phyloP scores from a whole-genome alignment of 768 basidiomycete species.

The Gelatoporia subvermispora region DNA sequence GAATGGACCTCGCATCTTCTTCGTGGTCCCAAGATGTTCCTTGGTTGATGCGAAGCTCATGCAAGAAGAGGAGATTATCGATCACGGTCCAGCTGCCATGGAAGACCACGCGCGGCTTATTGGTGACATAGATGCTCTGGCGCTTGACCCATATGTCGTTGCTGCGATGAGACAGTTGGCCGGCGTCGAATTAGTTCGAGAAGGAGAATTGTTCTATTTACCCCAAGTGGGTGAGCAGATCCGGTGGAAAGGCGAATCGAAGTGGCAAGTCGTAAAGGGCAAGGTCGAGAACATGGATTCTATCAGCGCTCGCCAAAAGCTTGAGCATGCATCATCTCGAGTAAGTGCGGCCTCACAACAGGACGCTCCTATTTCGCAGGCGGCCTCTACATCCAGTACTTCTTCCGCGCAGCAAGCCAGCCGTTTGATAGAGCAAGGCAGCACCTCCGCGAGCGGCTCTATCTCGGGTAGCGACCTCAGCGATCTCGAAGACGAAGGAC shows the following conservation, averaged over 20 bases:
- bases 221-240: slow-evolving; percentile 42
- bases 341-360: background rate
- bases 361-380: slow-evolving; percentile 6
- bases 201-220: slow-evolving; percentile 62
- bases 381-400: slow-evolving; percentile 9
- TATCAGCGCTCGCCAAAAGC: slow-evolving; percentile 6
- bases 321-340: background rate
- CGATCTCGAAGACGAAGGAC: slow-evolving; percentile 10
- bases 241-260: slow-evolving; percentile 11
- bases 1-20: slow-evolving; percentile 47
- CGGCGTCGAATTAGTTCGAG: slow-evolving; percentile 58
- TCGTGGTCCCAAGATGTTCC: slow-evolving; percentile 68
- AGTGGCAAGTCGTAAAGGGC: background rate
- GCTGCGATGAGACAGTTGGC: slow-evolving; percentile 56
- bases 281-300: slow-evolving; percentile 4
- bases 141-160: slow-evolving; percentile 49
- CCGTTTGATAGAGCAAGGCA: slow-evolving; percentile 3
- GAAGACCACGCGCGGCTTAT: slow-evolving; percentile 43
- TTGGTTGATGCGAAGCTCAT: slow-evolving; percentile 52
- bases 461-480: slow-evolving; percentile 14
- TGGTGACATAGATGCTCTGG: slow-evolving; percentile 42
- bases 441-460: slow-evolving; percentile 6
- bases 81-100: slow-evolving; percentile 51
- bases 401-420: slow-evolving; percentile 6
- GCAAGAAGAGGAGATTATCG: slow-evolving; percentile 50